Conservation (phyloP, 169 alveolate genomes). For the Eimeria falciformis region DNA sequence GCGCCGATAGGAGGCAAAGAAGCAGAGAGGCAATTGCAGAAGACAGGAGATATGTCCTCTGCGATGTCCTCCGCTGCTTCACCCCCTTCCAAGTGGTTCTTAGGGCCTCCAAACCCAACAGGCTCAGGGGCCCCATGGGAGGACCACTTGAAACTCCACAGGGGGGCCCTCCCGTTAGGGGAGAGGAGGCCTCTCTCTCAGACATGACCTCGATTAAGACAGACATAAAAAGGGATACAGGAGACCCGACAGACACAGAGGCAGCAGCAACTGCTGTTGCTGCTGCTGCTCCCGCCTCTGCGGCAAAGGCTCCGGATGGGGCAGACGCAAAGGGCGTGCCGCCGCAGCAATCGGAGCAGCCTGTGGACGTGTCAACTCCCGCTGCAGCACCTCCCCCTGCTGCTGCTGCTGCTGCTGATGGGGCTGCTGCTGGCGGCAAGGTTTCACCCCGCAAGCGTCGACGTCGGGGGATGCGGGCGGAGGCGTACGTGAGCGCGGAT, state of each 20-base stretch:
- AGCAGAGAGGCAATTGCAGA: slow-evolving; percentile 24
- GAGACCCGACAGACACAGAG: neutral
- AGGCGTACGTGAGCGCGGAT: neutral
- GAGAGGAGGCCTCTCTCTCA: slow-evolving; percentile 3
- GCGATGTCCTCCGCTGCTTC: slow-evolving; percentile 31
- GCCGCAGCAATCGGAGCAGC: slow-evolving; percentile 20
- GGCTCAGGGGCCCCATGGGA: neutral
- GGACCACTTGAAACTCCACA: neutral
- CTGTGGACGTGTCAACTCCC: neutral
- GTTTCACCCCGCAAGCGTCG: neutral
- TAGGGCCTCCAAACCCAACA: neutral
- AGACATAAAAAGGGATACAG: neutral
- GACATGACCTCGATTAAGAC: too few relatives aligned
- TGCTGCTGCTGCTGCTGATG: slow-evolving; percentile 15
- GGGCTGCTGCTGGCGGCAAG: neutral
- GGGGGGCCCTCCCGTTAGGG: neutral
- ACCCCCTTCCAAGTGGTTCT: slow-evolving; percentile 3
- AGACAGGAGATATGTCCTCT: neutral
- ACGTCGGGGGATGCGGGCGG: neutral
- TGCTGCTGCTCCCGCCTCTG: neutral
- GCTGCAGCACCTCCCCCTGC: slow-evolving; percentile 11
- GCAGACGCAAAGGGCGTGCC: too few relatives aligned
- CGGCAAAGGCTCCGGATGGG: too few relatives aligned
- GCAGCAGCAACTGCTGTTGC: neutral
- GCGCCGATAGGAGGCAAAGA: slow-evolving; percentile 1